These are phyloP conservation scores for Dothidotthia symphoricarpi DNA, from an alignment of 2,329 filamentous ascomycete genomes.

Conservation along the genomic window DNA sequence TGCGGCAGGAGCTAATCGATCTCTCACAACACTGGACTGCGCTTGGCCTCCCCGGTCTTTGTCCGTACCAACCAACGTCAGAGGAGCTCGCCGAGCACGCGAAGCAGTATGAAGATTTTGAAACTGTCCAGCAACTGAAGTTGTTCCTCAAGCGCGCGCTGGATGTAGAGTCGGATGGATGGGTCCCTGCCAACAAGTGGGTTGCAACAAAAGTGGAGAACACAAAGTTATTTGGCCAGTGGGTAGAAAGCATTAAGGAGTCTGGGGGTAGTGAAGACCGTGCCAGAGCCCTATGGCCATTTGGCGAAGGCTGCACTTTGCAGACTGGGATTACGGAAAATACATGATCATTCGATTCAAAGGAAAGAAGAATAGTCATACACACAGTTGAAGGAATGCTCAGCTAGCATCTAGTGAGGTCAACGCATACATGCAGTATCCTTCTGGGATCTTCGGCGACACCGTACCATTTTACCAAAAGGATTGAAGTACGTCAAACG, in stretches of 20 bases:
- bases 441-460: too few species aligned
- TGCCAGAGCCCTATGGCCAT: constrained; percentile 38
- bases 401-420: too few species aligned
- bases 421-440: too few species aligned
- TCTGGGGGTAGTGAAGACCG: constrained; percentile 31
- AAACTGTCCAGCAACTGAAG: constrained; percentile 32
- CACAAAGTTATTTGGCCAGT: constrained; percentile 28
- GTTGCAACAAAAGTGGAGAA: constrained; percentile 31
- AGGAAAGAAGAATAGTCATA: too few species aligned
- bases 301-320: constrained; percentile 12
- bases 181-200: constrained; percentile 37
- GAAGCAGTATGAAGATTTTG: constrained; percentile 34
- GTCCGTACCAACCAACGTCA: constrained; percentile 29
- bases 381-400: too few species aligned
- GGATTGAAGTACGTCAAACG: too few species aligned
- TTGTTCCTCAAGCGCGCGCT: constrained; percentile 28
- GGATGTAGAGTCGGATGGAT: constrained; percentile 36
- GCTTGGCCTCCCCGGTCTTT: constrained; percentile 39
- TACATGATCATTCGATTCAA: too few species aligned
- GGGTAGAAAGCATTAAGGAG: constrained; percentile 34
- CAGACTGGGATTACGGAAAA: too few species aligned
- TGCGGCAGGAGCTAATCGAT: constrained; percentile 42
- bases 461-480: too few species aligned
- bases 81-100: constrained; percentile 26
- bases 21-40: constrained; percentile 37